A percentile compares a stretch with the other conserved stretches of the same genome.
Conservation (phyloP, 352 stramenopile species). For the Globisporangium rhizosaccharum region DNA sequence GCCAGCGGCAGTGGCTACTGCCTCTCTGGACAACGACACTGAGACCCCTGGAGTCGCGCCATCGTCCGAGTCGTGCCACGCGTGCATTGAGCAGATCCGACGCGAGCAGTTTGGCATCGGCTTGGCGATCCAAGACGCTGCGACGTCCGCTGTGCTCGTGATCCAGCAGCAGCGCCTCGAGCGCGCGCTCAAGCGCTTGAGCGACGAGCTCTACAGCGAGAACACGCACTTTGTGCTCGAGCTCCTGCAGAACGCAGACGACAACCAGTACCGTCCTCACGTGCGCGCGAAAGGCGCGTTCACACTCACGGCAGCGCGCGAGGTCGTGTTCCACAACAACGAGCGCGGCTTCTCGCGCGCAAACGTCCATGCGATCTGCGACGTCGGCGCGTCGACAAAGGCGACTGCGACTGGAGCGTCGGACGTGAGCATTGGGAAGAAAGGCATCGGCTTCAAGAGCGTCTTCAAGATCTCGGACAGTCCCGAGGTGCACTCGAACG, state of each 20-base stretch:
- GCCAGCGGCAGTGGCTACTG: neutral
- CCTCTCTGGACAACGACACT: neutral
- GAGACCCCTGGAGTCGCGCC: neutral
- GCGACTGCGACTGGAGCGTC: slow-evolving; percentile 12
- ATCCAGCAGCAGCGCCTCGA: slow-evolving; percentile 80
- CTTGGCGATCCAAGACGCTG: slow-evolving; percentile 51
- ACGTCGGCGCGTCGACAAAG: slow-evolving; percentile 85
- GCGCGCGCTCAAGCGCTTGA: slow-evolving; percentile 78
- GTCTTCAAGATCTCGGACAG: slow-evolving; percentile 85
- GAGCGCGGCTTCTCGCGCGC: slow-evolving; percentile 65
- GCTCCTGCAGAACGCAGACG: slow-evolving; percentile 85
- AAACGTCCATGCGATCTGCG: slow-evolving; percentile 83
- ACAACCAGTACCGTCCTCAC: slow-evolving; percentile 54
- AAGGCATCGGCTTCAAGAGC: slow-evolving; percentile 90
- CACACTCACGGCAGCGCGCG: slow-evolving; percentile 31
- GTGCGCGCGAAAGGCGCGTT: slow-evolving; percentile 58
- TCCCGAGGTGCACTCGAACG: slow-evolving; percentile 85
- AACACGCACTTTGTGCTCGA: slow-evolving; percentile 88
- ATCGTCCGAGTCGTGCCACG: slow-evolving; percentile 23
- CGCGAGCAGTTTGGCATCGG: slow-evolving; percentile 78
- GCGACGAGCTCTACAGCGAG: slow-evolving; percentile 82
- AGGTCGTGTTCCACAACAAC: slow-evolving; percentile 84
- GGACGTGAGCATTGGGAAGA: slow-evolving; percentile 79
- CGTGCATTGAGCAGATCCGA: slow-evolving; percentile 59
- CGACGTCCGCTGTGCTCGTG: slow-evolving; percentile 45